A percentile compares a stretch with the other conserved stretches of the same genome.
Conservation (phyloP, 768 basidiomycete genomes). For the Boletus barrowsii region DNA sequence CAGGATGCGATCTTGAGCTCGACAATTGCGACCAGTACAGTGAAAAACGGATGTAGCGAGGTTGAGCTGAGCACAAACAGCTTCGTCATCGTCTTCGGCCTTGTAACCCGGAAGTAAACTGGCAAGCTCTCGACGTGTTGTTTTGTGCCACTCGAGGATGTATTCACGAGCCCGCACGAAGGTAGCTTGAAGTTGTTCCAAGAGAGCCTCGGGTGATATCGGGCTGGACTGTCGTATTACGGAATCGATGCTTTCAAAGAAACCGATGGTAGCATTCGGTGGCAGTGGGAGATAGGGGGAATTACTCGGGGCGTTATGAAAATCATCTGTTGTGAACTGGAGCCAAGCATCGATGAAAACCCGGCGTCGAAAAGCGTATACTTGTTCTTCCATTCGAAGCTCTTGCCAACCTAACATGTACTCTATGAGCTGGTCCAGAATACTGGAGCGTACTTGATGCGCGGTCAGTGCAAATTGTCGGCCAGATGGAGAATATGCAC, state of each 20-base stretch:
- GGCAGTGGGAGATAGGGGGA: slow-evolving; percentile 26
- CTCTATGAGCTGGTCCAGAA: slow-evolving; percentile 21
- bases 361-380: slow-evolving; percentile 26
- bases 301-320: slow-evolving; percentile 10
- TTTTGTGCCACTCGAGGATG: slow-evolving; percentile 28
- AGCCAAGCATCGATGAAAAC: slow-evolving; percentile 27
- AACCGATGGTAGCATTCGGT: slow-evolving; percentile 26
- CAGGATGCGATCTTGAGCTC: slow-evolving; percentile 11
- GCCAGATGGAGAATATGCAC: slow-evolving; percentile 6
- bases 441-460: slow-evolving; percentile 12
- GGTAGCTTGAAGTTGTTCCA: slow-evolving; percentile 12
- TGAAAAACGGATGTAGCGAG: slow-evolving; percentile 30
- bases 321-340: slow-evolving; percentile 16
- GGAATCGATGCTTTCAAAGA: slow-evolving; percentile 18
- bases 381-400: slow-evolving; percentile 28
- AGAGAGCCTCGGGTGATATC: slow-evolving; percentile 8
- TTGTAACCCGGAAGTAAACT: slow-evolving; percentile 23
- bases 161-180: slow-evolving; percentile 17
- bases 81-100: slow-evolving; percentile 14
- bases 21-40: slow-evolving; percentile 18
- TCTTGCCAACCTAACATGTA: slow-evolving; percentile 32
- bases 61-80: slow-evolving; percentile 19
- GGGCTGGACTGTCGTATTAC: slow-evolving; percentile 23
- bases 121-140: slow-evolving; percentile 25
- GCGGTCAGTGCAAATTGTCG: slow-evolving; percentile 4